Base-by-base conservation (phyloP, 257 asterid species). In the Fraxinus excelsior region DNA sequence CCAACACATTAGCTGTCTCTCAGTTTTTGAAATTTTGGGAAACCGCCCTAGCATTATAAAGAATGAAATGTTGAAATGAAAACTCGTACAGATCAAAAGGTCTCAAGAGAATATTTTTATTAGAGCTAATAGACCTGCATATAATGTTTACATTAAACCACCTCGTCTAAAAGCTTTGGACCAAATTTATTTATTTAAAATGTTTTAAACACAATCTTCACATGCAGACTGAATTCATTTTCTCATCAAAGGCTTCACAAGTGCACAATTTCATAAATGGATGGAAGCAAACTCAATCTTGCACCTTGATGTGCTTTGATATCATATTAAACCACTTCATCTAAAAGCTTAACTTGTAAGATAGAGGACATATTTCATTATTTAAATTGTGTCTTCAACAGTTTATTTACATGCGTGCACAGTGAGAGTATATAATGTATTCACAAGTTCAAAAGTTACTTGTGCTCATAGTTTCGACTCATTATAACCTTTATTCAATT, bases 1-100 rank as follows among this genome's bases (percentile, higher is more conserved):
- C 99, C 99, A 95, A 87, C 99, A 91, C 97, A 91, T 89, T 14
- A 95, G 87, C 58, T 84, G 7, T 83, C 99, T 88, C 73, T 96
- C 98, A 16, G 77, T 75, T 78, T 88, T 93, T 6, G 99, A 80
- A n/a, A 78, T 74, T 87, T 84, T 93, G 38, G 64, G 92, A 68
- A 86, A 73, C 51, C 83, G 73, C 80, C 98, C 99, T 96, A 78
- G 67, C 21, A 76, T 73, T 42, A 65, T 31, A 72, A 19, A 53
- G 23, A 34, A 37, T 67, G 60, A 49, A 64, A 80, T 66, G 70
- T 28, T 28, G 46, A 19, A 51, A 53, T 65, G 38, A 67, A 12
- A 46, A 18, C n/a, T 13, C 21, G 16, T 37, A 13, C 3, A 14
- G 53, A 44, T 44, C 53, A 13, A 44, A 44, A 44, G 53, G 7